These are phyloP conservation scores for Lignosus rhinocerotis DNA, from an alignment of 1,284 basidiomycete genomes.

Conservation along the genomic window DNA sequence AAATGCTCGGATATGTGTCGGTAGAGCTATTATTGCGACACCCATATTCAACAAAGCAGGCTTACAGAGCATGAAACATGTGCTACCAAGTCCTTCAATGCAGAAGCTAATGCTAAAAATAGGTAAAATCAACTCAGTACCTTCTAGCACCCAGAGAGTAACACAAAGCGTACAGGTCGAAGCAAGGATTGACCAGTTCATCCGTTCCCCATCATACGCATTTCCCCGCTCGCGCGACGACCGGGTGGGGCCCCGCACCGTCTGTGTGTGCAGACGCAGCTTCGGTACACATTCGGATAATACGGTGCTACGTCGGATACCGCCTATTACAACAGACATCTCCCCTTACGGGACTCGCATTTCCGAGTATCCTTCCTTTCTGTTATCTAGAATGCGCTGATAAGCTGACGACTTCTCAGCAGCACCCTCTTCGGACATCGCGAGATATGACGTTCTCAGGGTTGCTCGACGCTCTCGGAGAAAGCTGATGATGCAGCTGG, in stretches of 20 bases:
- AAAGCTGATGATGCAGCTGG: slow-evolving; percentile 12
- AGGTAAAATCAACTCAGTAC: not conserved
- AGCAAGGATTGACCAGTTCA: not conserved
- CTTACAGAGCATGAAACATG: not conserved
- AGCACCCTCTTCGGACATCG: not conserved
- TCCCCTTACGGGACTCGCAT: not conserved
- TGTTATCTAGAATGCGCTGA: slow-evolving; percentile 5
- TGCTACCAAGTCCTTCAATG: not conserved
- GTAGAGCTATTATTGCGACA: not conserved
- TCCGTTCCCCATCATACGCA: not conserved
- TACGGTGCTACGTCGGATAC: slow-evolving; percentile 19
- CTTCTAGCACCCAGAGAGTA: not conserved
- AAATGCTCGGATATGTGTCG: slow-evolving; percentile 2
- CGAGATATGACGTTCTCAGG: not conserved
- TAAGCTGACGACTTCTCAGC: not conserved
- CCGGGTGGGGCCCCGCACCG: slow-evolving; percentile 14
- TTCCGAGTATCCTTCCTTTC: not conserved
- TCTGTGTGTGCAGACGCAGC: not conserved
- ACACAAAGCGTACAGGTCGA: not conserved
- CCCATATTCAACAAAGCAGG: not conserved
- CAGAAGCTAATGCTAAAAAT: not conserved
- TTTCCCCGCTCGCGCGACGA: not conserved
- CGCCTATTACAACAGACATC: not conserved
- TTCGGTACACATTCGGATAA: slow-evolving; percentile 24
- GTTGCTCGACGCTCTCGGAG: slow-evolving; percentile 12